phyloP scores from a whole-genome alignment of 225 moss, liverwort and hornwort species.

The Asterella californica region DNA sequence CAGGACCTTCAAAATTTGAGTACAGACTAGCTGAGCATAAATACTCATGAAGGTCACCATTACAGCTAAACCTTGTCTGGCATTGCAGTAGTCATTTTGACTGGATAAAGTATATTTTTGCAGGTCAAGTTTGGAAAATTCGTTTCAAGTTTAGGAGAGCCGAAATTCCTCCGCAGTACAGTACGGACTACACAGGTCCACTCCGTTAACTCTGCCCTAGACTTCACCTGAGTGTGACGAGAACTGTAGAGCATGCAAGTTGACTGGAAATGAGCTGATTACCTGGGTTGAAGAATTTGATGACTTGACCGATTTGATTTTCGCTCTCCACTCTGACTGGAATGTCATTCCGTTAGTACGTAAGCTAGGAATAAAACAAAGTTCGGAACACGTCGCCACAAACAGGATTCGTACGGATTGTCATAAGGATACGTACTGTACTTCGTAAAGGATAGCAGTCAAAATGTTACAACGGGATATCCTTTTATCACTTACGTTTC shows the following conservation, averaged over 20 bases:
- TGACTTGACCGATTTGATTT: not conserved
- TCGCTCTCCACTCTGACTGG: not conserved
- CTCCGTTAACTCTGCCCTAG: not conserved
- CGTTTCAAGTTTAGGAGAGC: slow-evolving; percentile 82
- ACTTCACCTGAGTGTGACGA: not conserved
- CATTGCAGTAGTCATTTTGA: not conserved
- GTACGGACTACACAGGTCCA: slow-evolving; percentile 75
- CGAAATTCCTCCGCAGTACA: slow-evolving; percentile 86
- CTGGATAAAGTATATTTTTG: slow-evolving; percentile 9
- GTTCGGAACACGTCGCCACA: not conserved
- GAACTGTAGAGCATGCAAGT: not conserved
- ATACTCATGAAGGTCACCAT: not conserved
- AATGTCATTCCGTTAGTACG: not conserved
- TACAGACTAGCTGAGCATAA: no score
- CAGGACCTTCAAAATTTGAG: no score
- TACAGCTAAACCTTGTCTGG: not conserved
- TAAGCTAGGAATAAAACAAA: not conserved
- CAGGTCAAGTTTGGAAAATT: slow-evolving; percentile 81
- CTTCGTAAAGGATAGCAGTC: no score
- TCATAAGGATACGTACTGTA: not conserved
- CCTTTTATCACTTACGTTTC: not conserved
- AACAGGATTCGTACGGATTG: not conserved
- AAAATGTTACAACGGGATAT: not conserved
- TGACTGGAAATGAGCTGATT: not conserved
- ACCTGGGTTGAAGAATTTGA: not conserved